Percentiles rank a stretch among this genome's conserved stretches.
Evolutionary conservation across 208 protist species (phyloP).

Genomic region (Trypanosoma scelopori): DNA sequence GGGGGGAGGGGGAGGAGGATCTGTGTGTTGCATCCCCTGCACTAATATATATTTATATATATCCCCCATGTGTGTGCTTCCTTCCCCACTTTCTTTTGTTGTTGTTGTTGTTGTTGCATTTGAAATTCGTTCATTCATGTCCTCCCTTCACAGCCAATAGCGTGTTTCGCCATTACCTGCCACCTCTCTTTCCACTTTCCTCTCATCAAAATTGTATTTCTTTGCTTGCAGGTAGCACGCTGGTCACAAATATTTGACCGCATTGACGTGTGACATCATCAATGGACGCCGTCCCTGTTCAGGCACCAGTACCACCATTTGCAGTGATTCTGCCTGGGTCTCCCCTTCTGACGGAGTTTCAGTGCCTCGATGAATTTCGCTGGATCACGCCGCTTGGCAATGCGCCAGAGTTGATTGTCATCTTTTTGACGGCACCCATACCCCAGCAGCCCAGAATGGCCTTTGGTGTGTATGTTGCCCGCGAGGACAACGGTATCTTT

Average conservation of each 20-base stretch:
- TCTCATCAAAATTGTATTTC: too few species aligned
- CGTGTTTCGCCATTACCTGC: too few species aligned
- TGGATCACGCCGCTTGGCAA: slow-evolving; percentile 54
- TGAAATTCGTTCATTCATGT: background rate
- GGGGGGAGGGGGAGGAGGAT: too few species aligned
- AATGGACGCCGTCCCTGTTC: background rate
- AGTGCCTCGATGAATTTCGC: slow-evolving; percentile 38
- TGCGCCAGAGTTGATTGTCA: slow-evolving; percentile 54
- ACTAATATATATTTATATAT: too few species aligned
- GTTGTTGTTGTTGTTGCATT: too few species aligned
- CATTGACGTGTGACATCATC: too few species aligned
- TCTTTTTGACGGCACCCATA: slow-evolving; percentile 64
- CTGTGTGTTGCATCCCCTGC: too few species aligned
- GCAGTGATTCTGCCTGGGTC: slow-evolving; percentile 69
- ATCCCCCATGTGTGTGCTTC: slow-evolving; percentile 6
- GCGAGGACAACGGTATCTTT: slow-evolving; percentile 54
- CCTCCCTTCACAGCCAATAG: too few species aligned
- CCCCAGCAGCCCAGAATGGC: slow-evolving; percentile 39
- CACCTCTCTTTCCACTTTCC: too few species aligned
- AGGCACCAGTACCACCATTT: slow-evolving; percentile 28
- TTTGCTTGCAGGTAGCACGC: too few species aligned
- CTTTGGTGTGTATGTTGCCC: slow-evolving; percentile 64
- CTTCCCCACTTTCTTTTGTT: slow-evolving; percentile 4
- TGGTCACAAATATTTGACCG: too few species aligned
- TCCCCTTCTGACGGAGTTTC: slow-evolving; percentile 46